Conservation (phyloP, 225 moss, liverwort and hornwort genomes). For the Pseudoscleropodium purum region DNA sequence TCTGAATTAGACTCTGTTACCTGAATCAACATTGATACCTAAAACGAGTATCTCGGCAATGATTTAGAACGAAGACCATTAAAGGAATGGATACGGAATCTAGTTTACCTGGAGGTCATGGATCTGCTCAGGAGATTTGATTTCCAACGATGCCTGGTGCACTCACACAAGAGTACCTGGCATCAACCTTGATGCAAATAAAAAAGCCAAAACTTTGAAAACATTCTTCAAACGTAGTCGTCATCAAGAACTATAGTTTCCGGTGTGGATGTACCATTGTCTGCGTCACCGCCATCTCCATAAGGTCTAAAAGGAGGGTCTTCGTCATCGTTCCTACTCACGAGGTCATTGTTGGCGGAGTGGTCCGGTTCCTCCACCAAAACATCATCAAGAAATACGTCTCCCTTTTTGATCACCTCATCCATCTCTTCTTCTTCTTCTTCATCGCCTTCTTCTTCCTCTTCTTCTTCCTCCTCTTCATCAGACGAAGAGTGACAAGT, state of each 20-base stretch:
- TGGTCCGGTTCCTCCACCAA: not conserved
- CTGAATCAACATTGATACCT: not conserved
- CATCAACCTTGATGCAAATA: not conserved
- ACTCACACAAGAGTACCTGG: not conserved
- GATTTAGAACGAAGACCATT: not conserved
- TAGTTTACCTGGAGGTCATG: not conserved
- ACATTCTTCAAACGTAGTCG: not conserved
- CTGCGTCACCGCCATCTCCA: slow-evolving; percentile 9
- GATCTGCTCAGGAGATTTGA: not conserved
- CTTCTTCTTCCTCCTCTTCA: slow-evolving; percentile 10
- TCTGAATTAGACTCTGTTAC: not conserved
- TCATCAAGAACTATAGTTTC: slow-evolving; percentile 22
- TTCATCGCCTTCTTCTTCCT: not conserved
- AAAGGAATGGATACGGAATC: not conserved
- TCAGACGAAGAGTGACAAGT: slow-evolving; percentile 1
- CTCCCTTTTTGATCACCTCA: not conserved
- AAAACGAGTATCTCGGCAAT: not conserved
- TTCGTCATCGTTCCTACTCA: not conserved
- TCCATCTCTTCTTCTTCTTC: not conserved
- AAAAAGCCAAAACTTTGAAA: not conserved
- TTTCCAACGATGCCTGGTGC: not conserved
- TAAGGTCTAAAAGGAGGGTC: slow-evolving; percentile 5
- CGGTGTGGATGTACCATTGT: slow-evolving; percentile 10
- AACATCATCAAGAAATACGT: not conserved
- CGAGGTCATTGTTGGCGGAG: not conserved